A percentile compares a stretch with the other conserved stretches of the same genome.
phyloP scores from a whole-genome alignment of 768 basidiomycete species.

The Leccinum subgranulosum region DNA sequence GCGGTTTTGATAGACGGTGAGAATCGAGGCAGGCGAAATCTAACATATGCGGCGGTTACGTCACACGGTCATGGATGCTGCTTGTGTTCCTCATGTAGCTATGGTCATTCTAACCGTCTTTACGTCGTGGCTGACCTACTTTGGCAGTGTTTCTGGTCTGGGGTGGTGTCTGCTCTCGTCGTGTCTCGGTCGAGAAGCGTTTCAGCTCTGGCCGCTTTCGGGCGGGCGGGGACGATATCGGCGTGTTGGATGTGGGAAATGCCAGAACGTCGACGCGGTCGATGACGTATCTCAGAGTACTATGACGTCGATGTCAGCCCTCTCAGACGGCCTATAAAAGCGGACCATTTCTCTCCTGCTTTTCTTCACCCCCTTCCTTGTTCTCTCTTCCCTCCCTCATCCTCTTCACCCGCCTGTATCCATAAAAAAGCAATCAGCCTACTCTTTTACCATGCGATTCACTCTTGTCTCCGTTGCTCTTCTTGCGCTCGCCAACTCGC shows the following conservation, averaged over 20 bases:
- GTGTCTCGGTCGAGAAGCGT: constrained; percentile 49
- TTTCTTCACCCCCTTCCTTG: constrained; percentile 13
- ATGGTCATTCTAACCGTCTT: not conserved
- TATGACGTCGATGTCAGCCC: constrained; percentile 11
- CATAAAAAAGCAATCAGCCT: constrained; percentile 18
- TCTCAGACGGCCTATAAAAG: constrained; percentile 20
- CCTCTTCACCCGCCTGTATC: constrained; percentile 8
- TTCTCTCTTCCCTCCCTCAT: not conserved
- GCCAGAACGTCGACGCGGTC: constrained; percentile 38
- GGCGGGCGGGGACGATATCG: constrained; percentile 30
- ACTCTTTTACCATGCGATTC: constrained; percentile 25
- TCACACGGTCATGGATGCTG: constrained; percentile 14
- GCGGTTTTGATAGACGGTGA: too few relatives aligned
- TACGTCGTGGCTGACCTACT: not conserved
- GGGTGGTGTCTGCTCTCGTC: constrained; percentile 69
- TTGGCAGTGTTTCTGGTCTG: constrained; percentile 43
- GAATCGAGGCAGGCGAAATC: too few relatives aligned
- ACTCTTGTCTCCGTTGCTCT: constrained; percentile 16
- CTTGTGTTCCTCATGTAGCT: constrained; percentile 48
- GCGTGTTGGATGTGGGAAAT: constrained; percentile 58
- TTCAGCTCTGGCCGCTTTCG: constrained; percentile 22
- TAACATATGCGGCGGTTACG: not conserved
- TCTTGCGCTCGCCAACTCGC: constrained; percentile 15
- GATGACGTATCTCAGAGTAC: constrained; percentile 14
- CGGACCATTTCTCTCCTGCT: not conserved